Evolutionary conservation across 352 stramenopile genomes (phyloP).

Genomic region (Globisporangium yorkense): DNA sequence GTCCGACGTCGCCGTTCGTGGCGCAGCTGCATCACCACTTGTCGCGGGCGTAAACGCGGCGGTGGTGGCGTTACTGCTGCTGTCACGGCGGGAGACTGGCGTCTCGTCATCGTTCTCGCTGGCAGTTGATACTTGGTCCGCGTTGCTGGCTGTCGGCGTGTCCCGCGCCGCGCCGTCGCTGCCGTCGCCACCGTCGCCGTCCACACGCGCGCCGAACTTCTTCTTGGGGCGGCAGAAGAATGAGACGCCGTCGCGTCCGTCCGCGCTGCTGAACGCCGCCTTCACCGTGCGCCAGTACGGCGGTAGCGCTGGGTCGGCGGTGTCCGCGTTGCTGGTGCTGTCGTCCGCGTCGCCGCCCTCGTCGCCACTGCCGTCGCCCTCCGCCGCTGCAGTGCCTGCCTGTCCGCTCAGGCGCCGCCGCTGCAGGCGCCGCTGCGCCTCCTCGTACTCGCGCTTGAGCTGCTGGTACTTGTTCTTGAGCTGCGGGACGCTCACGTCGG

Average conservation of each 20-base stretch:
- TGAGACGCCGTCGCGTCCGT: constrained; percentile 1
- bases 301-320: neutral
- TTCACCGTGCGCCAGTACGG: constrained; percentile 5
- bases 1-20: no score
- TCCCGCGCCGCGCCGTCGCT: no score
- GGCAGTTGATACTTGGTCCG: no score
- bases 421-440: neutral
- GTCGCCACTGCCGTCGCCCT: neutral
- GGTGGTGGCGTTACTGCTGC: no score
- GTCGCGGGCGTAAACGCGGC: no score
- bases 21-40: no score
- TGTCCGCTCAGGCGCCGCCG: neutral
- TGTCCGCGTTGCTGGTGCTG: neutral
- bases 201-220: neutral
- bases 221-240: neutral
- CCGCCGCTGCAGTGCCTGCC: neutral
- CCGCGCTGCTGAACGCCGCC: constrained; percentile 2
- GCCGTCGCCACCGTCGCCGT: no score
- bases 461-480: constrained; percentile 17
- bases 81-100: no score
- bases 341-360: neutral
- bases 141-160: no score
- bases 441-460: constrained; percentile 15
- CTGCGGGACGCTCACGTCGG: constrained; percentile 4
- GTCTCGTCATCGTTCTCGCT: no score